phyloP scores from a whole-genome alignment of 768 basidiomycete genomes.

The Brasilioporus rufonigricans region DNA sequence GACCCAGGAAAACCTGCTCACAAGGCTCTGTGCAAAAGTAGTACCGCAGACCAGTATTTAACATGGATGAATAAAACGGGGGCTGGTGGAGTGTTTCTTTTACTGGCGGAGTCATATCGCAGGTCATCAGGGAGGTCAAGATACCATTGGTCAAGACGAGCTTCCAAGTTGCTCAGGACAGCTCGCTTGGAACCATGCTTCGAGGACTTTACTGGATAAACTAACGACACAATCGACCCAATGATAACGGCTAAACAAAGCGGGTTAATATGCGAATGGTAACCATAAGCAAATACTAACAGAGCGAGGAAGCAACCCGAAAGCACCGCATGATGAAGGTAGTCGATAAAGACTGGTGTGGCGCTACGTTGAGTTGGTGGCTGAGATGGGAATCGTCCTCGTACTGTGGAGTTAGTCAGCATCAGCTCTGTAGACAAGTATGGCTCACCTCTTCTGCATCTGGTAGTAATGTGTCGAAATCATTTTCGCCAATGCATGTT shows the following conservation, averaged over 20 bases:
- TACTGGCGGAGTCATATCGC: conserved; percentile 55
- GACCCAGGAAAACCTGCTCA: conserved; percentile 39
- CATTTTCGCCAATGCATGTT: conserved; percentile 61
- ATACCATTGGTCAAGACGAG: conserved; percentile 71
- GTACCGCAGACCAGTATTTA: conserved; percentile 72
- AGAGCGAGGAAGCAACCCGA: conserved; percentile 53
- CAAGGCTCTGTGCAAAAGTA: conserved; percentile 78
- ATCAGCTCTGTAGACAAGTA: neutral
- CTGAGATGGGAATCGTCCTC: conserved; percentile 61
- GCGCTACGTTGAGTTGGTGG: conserved; percentile 35
- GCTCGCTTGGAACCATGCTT: conserved; percentile 47
- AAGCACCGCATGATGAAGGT: conserved; percentile 54
- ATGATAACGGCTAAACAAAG: conserved; percentile 58
- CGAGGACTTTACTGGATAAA: conserved; percentile 65
- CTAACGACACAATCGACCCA: conserved; percentile 60
- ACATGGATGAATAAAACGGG: conserved; percentile 68
- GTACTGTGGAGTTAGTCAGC: conserved; percentile 38
- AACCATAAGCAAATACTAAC: conserved; percentile 37
- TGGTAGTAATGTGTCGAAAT: conserved; percentile 68
- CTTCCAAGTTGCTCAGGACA: conserved; percentile 56
- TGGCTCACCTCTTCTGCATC: conserved; percentile 49
- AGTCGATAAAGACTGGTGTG: conserved; percentile 38
- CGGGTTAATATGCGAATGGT: conserved; percentile 1
- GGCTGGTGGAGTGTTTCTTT: conserved; percentile 55
- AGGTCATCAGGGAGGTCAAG: conserved; percentile 63